Base-by-base conservation (phyloP, 1,284 basidiomycete genomes). In the Filobasidium uniguttulatum region DNA sequence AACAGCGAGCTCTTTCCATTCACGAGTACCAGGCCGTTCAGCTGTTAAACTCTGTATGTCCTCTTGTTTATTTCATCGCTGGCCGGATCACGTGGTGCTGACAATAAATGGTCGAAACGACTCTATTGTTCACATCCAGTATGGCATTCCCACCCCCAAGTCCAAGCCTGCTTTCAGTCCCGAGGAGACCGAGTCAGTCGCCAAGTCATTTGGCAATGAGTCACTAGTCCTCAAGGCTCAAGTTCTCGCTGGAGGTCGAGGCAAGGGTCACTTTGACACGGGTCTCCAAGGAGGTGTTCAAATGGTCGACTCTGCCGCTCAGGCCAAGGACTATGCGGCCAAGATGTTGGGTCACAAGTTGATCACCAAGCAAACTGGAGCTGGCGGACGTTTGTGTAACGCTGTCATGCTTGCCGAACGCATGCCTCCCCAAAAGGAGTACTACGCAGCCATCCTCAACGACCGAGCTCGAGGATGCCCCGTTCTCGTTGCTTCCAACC, bases 301-400 rank as follows among this genome's bases (percentile, higher is more conserved):
- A 70, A 80, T 88, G 75, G 79, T 97, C 57, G 78, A 87, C 65
- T 85, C 79, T 15, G 55, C 55, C 10, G 80, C 85, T 57, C 81
- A 97, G 68, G 94, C 91, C 35, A 78, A 81, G 65, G 85, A 93
- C 48, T 78, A 79, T 59, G 93, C 94, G 17, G 70, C 72, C 59
- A 82, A 93, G 73, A 99, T 99, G 94, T 79, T 99, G 55, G 91
- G 91, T 50, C 76, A 85, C 56, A 87, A 86, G 58, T 81, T 99
- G 61, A 97, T 99, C 75, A 98, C 94, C 57, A 99, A 99, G 71
- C 94, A 99, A 71, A 99, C 94, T 20, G 94, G 94, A 60, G 85
- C 84, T 52, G 82, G 66, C 48, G 94, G 94, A 49, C 82, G 91
- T 56, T 70, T 90, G 59, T 98, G 94, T 76, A 98, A 97, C 63